These are phyloP conservation scores for Neodidymelliopsis sp. DNA, from an alignment of 2,329 filamentous ascomycete genomes.

Conservation along the genomic window DNA sequence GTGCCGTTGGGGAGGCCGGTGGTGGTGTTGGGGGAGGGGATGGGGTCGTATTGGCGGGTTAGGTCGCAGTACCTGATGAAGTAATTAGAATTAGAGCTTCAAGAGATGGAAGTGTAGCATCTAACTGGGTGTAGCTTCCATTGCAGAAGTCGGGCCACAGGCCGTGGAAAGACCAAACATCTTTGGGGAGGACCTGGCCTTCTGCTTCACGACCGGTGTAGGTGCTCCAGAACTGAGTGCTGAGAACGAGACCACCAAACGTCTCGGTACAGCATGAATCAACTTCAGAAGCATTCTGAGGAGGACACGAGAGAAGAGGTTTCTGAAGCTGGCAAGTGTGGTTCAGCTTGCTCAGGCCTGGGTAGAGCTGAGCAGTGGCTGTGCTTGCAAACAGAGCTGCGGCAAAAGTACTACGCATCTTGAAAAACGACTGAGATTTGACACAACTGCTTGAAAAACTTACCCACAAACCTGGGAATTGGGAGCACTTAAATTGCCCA, in stretches of 20 bases:
- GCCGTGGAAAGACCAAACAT: slow-evolving; percentile 68
- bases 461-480: slow-evolving; percentile 16
- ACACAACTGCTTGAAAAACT: slow-evolving; percentile 5
- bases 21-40: slow-evolving; percentile 69
- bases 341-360: slow-evolving; percentile 59
- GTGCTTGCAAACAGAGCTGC: slow-evolving; percentile 29
- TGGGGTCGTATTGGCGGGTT: slow-evolving; percentile 69
- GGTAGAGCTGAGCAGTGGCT: slow-evolving; percentile 52
- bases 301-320: slow-evolving; percentile 44
- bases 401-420: slow-evolving; percentile 31
- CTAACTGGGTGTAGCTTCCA: slow-evolving; percentile 67
- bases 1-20: slow-evolving; percentile 61
- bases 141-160: slow-evolving; percentile 52
- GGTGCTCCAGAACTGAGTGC: slow-evolving; percentile 71
- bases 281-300: slow-evolving; percentile 47
- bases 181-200: slow-evolving; percentile 65
- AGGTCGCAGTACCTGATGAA: slow-evolving; percentile 75
- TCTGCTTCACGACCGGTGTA: slow-evolving; percentile 66
- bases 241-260: slow-evolving; percentile 67
- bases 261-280: slow-evolving; percentile 73
- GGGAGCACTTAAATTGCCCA: slow-evolving; percentile 17
- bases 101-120: no score
- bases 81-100: neutral
- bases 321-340: slow-evolving; percentile 62
- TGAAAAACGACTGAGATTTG: slow-evolving; percentile 12